Evolutionary conservation across 2,329 filamentous ascomycete genomes (phyloP), one percentile per base, ranked within the genome.

Genomic region (Teratosphaeria destructans): DNA sequence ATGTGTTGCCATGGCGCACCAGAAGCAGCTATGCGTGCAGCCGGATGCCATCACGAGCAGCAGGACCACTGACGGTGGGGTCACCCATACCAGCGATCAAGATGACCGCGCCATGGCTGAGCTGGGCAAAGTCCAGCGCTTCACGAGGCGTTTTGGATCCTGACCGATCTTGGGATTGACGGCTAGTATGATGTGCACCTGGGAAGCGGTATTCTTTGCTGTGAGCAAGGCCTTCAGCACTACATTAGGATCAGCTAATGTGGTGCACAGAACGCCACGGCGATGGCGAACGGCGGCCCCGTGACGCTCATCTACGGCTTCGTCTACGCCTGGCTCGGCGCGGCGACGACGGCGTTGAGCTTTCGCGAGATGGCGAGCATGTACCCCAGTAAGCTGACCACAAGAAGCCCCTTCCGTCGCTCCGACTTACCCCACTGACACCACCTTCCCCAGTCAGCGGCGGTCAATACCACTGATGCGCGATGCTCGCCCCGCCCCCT

Each of bases 281-380:
- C 62, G 10, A 58, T 64, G 56, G 52, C 63, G 23, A 67, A 68
- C 39, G 65, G 67, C 26, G 67, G 67, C 3, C 62, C 64, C 23
- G 55, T 63, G 26, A 61, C 61, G 10, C 58, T 68, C 19, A 54
- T 67, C 56, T 67, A 63, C 43, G 61, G 74, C 29, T 62, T 59
- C 61, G 58, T 65, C 7, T 58, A 60, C 43, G 60, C 61, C 29
- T 52, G 35, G 12, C 26, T 63, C 3, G 64, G 64, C n/a, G 56
- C 63, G 2, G 19, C 52, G 5, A 27, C 60, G 23, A 63, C 60
- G 27, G 63, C 64, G 26, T 52, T 57, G 14, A 60, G 61, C 12
- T 32, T 65, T 14, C 63, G 55, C 10, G 64, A 65, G 55, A 64
- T 64, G 63, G 64, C 64, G 2, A 61, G 59, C 55, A 64, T 64